phyloP scores from a whole-genome alignment of 768 basidiomycete species.

The Panus rudis region DNA sequence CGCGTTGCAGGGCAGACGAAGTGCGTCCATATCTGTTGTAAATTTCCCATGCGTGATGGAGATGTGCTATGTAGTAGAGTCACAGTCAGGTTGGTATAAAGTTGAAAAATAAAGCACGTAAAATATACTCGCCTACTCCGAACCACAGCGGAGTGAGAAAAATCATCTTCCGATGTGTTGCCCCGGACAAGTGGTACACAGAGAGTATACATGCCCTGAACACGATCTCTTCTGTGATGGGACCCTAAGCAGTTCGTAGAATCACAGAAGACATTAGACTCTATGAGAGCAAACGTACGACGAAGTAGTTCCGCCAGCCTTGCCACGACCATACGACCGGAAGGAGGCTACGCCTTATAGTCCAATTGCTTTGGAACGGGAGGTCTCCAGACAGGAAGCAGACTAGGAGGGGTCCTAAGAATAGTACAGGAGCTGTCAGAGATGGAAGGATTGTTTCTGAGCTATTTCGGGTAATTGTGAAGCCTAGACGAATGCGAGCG shows the following conservation, averaged over 20 bases:
- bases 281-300: conserved; percentile 28
- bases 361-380: conserved; percentile 51
- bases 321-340: conserved; percentile 41
- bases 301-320: conserved; percentile 67
- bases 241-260: conserved; percentile 49
- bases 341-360: conserved; percentile 31
- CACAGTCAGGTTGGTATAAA: too few relatives aligned
- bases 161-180: conserved; percentile 52
- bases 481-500: conserved; percentile 36
- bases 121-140: conserved; percentile 60
- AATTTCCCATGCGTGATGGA: conserved; percentile 87
- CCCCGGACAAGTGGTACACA: conserved; percentile 61
- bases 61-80: conserved; percentile 55
- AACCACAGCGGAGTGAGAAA: conserved; percentile 82
- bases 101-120: background rate
- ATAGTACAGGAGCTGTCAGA: conserved; percentile 66
- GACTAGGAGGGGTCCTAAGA: conserved; percentile 70
- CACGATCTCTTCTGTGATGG: conserved; percentile 87
- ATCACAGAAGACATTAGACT: background rate
- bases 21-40: conserved; percentile 73
- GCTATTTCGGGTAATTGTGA: conserved; percentile 17
- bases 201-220: conserved; percentile 83
- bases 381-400: conserved; percentile 37
- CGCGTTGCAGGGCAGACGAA: conserved; percentile 51
- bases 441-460: conserved; percentile 36